Percentiles rank a stretch among this genome's conserved stretches.
phyloP scores from a whole-genome alignment of 495 filamentous ascomycete species.

The Penicillium flavigenum region DNA sequence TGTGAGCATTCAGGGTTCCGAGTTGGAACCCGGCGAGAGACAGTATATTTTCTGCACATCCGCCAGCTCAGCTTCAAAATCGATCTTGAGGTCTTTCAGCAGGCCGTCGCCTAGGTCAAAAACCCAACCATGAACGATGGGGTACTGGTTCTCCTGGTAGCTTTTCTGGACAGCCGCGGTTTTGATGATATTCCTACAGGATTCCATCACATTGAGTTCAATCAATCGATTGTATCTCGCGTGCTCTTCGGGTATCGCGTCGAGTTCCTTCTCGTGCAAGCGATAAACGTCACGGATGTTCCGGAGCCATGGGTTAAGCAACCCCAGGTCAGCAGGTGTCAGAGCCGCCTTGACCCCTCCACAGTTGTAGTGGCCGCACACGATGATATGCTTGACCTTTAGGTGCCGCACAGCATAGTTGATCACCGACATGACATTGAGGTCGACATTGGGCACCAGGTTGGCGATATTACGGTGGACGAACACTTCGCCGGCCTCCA shows the following conservation, averaged over 20 bases:
- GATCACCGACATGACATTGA: slow-evolving; percentile 70
- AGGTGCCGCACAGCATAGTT: slow-evolving; percentile 73
- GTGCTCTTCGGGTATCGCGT: slow-evolving; percentile 49
- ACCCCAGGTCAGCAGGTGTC: slow-evolving; percentile 60
- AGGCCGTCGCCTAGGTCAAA: slow-evolving; percentile 62
- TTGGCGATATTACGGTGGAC: slow-evolving; percentile 93
- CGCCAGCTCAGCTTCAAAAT: slow-evolving; percentile 32
- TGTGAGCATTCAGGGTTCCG: neutral
- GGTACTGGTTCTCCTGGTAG: slow-evolving; percentile 57
- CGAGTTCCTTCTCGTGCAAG: slow-evolving; percentile 38
- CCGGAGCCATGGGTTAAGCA: slow-evolving; percentile 76
- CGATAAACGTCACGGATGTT: slow-evolving; percentile 65
- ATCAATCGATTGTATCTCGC: slow-evolving; percentile 54
- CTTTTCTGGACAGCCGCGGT: slow-evolving; percentile 61
- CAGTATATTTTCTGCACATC: slow-evolving; percentile 39
- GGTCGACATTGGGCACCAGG: slow-evolving; percentile 69
- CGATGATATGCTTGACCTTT: slow-evolving; percentile 75
- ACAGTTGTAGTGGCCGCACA: slow-evolving; percentile 80
- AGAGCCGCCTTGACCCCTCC: slow-evolving; percentile 72
- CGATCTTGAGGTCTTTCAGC: slow-evolving; percentile 53
- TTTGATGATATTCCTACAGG: slow-evolving; percentile 59
- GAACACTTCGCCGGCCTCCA: slow-evolving; percentile 84
- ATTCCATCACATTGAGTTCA: slow-evolving; percentile 65
- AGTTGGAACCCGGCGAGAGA: slow-evolving; percentile 7
- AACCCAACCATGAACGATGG: slow-evolving; percentile 67